These are phyloP conservation scores for Pythium periplocum DNA, from an alignment of 352 stramenopile species.

Conservation along the genomic window DNA sequence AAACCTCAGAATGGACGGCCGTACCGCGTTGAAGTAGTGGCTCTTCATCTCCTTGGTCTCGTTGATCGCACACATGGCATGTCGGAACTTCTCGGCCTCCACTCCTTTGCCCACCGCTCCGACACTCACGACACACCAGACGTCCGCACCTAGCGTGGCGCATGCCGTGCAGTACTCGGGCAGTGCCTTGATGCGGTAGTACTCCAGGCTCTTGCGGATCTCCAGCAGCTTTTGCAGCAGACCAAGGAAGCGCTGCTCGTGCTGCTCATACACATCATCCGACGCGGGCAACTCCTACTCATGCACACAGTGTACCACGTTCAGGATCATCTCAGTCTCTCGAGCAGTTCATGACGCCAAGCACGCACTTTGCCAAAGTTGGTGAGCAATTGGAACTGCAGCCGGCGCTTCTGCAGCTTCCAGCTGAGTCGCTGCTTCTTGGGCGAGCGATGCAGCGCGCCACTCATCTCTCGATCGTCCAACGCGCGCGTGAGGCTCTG, in stretches of 20 bases:
- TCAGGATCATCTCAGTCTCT: too few species aligned
- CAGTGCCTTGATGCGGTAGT: conserved; percentile 55
- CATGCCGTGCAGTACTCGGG: conserved; percentile 59
- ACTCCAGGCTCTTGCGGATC: conserved; percentile 61
- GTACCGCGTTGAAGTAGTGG: conserved; percentile 68
- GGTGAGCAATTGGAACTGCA: conserved; percentile 51
- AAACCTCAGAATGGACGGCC: background rate
- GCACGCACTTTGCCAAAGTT: conserved; percentile 44
- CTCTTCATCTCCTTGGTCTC: conserved; percentile 72
- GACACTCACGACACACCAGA: conserved; percentile 72
- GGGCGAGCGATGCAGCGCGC: conserved; percentile 22
- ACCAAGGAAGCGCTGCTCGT: conserved; percentile 63
- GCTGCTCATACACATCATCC: conserved; percentile 63
- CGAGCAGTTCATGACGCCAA: too few species aligned
- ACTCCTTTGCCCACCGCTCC: conserved; percentile 51
- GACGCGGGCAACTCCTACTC: conserved; percentile 36
- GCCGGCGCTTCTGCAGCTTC: conserved; percentile 53
- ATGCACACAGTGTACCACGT: background rate
- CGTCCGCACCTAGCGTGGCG: conserved; percentile 54
- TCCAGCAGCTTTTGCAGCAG: conserved; percentile 67
- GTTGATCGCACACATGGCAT: conserved; percentile 72
- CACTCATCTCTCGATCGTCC: conserved; percentile 16
- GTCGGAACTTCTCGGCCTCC: conserved; percentile 66
- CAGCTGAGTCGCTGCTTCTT: conserved; percentile 40
- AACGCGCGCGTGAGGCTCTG: too few species aligned